phyloP scores from a whole-genome alignment of 805 yeast genomes.

The Sugiyamaella floridensis region DNA sequence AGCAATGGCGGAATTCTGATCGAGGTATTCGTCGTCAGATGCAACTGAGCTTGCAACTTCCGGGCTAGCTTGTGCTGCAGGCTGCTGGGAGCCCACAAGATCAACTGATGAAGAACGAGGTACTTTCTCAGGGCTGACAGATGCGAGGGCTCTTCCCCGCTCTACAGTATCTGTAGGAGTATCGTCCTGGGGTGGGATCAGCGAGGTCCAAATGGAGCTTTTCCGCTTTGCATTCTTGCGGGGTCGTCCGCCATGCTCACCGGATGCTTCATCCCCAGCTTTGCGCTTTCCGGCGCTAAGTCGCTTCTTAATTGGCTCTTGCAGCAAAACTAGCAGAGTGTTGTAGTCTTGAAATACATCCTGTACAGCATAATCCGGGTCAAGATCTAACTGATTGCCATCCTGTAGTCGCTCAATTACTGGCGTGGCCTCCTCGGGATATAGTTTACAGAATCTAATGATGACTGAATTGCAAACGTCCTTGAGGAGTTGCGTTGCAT shows the following conservation, averaged over 20 bases:
- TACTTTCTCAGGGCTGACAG: not conserved
- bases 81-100: not conserved
- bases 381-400: constrained; percentile 61
- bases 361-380: constrained; percentile 62
- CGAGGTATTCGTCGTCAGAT: not conserved
- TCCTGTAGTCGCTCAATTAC: constrained; percentile 59
- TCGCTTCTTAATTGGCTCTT: constrained; percentile 1
- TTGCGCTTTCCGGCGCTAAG: constrained; percentile 3
- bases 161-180: not conserved
- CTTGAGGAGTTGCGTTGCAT: constrained; percentile 39
- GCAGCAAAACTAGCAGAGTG: constrained; percentile 28
- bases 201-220: constrained; percentile 13
- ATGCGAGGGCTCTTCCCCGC: not conserved
- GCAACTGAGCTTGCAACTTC: not conserved
- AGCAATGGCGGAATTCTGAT: not conserved
- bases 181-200: not conserved
- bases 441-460: constrained; percentile 52
- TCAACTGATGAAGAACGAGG: not conserved
- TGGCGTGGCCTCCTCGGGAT: constrained; percentile 47
- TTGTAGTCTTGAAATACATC: constrained; percentile 55
- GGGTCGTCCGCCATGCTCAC: not conserved
- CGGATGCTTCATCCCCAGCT: not conserved
- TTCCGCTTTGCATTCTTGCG: constrained; percentile 3
- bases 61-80: not conserved
- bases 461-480: constrained; percentile 48